These are phyloP conservation scores for Vigna unguiculata DNA, from an alignment of 306 rosid species.

Conservation along the genomic window DNA sequence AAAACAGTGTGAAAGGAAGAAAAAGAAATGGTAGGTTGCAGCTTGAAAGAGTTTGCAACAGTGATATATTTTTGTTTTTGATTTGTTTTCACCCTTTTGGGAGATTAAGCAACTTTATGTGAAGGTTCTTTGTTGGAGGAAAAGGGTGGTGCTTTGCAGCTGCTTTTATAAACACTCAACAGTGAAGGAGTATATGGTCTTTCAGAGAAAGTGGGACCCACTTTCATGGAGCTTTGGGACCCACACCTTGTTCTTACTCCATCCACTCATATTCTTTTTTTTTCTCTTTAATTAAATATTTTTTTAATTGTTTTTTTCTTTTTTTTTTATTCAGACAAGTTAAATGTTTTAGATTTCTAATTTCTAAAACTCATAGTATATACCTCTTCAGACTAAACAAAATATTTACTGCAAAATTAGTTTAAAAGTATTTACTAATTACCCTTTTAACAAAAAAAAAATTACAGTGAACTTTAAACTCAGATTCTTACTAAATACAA, in stretches of 20 bases:
- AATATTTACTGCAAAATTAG: too few species aligned
- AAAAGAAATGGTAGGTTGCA: not conserved
- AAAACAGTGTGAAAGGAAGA: conserved; percentile 36
- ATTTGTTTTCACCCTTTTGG: not conserved
- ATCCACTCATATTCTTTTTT: conserved; percentile 1
- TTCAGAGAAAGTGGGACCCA: conserved; percentile 34
- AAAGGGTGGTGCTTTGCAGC: conserved; percentile 62
- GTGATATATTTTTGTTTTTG: not conserved
- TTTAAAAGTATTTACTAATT: too few species aligned
- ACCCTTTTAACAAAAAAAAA: too few species aligned
- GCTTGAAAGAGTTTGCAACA: conserved; percentile 34
- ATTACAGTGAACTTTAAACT: too few species aligned
- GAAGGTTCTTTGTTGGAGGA: conserved; percentile 22
- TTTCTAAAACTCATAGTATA: too few species aligned
- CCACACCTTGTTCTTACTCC: conserved; percentile 19
- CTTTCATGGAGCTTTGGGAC: conserved; percentile 42
- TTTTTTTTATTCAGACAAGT: not conserved
- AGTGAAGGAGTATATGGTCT: conserved; percentile 34
- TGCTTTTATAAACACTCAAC: conserved; percentile 63
- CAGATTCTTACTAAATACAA: too few species aligned
- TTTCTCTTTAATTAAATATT: not conserved
- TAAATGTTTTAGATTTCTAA: not conserved
- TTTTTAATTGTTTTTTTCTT: not conserved
- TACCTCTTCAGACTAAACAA: too few species aligned
- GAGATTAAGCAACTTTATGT: conserved; percentile 1